These are phyloP conservation scores for Colletotrichum camelliae DNA, from an alignment of 2,329 filamentous ascomycete genomes.

Conservation along the genomic window DNA sequence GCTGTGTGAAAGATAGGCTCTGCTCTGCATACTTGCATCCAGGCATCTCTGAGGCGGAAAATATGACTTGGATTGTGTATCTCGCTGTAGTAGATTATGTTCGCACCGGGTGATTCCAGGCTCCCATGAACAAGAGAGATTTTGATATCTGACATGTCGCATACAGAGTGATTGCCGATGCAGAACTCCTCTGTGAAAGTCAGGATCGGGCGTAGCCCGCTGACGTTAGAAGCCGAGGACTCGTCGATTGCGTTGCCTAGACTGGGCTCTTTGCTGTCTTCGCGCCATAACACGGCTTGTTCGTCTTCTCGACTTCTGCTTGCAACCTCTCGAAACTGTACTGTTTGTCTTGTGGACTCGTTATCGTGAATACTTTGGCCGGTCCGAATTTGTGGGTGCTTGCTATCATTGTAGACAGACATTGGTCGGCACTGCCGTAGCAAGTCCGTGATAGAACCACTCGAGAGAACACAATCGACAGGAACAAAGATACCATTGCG, in stretches of 20 bases:
- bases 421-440: not conserved
- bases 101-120: constrained; percentile 21
- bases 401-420: not conserved
- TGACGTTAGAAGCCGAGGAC: not conserved
- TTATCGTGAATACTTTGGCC: not conserved
- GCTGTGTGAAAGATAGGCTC: constrained; percentile 28
- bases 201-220: not conserved
- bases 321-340: not conserved
- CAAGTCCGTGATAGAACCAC: not conserved
- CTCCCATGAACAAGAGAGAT: constrained; percentile 28
- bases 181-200: not conserved
- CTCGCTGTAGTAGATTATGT: constrained; percentile 28
- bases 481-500: not conserved
- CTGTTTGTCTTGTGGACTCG: not conserved
- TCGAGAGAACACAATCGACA: not conserved
- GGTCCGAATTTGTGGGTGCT: not conserved
- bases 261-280: not conserved
- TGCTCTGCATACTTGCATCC: constrained; percentile 26
- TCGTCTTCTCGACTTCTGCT: not conserved
- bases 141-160: constrained; percentile 25
- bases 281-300: not conserved
- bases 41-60: constrained; percentile 27
- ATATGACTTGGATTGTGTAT: constrained; percentile 20
- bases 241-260: not conserved
- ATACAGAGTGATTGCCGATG: not conserved